Conservation (phyloP, 2,329 filamentous ascomycete species). For the Aspergillus aculeatinus region DNA sequence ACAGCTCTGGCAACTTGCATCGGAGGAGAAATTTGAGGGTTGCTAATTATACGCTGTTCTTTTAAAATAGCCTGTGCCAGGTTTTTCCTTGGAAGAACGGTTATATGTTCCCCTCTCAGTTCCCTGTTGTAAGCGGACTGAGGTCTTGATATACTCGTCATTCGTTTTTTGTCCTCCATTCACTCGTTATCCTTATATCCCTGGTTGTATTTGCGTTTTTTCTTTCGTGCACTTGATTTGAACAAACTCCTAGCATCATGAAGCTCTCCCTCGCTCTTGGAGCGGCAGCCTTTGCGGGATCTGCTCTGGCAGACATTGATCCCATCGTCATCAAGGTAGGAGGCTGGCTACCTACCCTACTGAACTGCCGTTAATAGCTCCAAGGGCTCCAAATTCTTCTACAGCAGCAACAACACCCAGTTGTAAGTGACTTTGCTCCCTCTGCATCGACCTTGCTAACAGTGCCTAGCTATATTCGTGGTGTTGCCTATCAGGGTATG, state of each 20-base stretch:
- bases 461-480: slow-evolving; percentile 67
- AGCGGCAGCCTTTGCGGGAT: slow-evolving; percentile 44
- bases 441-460: slow-evolving; percentile 5
- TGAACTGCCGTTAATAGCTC: not conserved
- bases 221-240: not conserved
- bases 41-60: not conserved
- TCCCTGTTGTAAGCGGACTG: not conserved
- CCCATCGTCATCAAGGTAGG: slow-evolving; percentile 54
- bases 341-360: not conserved
- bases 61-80: not conserved
- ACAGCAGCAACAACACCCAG: slow-evolving; percentile 71
- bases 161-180: slow-evolving; percentile 8
- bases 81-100: not conserved
- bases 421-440: slow-evolving; percentile 40
- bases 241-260: slow-evolving; percentile 9
- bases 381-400: slow-evolving; percentile 84
- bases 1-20: not conserved
- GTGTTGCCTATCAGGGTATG: slow-evolving; percentile 79
- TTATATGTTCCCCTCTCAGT: slow-evolving; percentile 3
- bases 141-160: slow-evolving; percentile 1
- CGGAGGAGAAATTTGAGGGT: not conserved
- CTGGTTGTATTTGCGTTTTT: not conserved
- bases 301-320: slow-evolving; percentile 54
- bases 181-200: not conserved
- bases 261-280: slow-evolving; percentile 19